phyloP scores from a whole-genome alignment of 208 protist species.

The Borovskyia barvae region DNA sequence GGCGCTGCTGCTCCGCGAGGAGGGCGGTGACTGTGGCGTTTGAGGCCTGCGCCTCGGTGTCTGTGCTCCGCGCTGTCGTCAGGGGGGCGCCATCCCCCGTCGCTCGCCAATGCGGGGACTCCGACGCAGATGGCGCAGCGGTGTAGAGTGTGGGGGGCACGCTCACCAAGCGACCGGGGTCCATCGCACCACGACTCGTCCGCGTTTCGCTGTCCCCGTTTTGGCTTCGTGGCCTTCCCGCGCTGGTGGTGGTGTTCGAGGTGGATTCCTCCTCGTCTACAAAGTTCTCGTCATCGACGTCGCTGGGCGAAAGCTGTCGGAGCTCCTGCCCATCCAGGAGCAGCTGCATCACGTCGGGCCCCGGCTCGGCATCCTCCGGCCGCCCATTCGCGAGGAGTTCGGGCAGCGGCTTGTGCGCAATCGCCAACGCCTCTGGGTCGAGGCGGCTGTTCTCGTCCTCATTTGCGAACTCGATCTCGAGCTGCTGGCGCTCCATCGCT shows the following conservation, averaged over 20 bases:
- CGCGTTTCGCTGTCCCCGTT: background rate
- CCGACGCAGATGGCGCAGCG: too few species aligned
- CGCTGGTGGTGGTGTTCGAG: background rate
- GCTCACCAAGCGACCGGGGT: background rate
- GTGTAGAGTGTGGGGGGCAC: slow-evolving; percentile 8
- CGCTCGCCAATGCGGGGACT: background rate
- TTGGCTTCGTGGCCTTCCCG: background rate
- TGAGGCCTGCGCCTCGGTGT: slow-evolving; percentile 3
- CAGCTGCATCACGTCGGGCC: slow-evolving; percentile 56
- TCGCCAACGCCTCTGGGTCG: slow-evolving; percentile 18
- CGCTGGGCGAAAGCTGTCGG: slow-evolving; percentile 1
- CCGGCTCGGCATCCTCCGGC: slow-evolving; percentile 26
- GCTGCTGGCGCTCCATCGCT: slow-evolving; percentile 5
- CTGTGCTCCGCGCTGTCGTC: background rate
- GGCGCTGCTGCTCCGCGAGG: slow-evolving; percentile 7
- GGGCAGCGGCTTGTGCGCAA: slow-evolving; percentile 19
- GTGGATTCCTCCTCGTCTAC: slow-evolving; percentile 4
- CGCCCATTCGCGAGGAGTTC: slow-evolving; percentile 39
- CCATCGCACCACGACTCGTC: background rate
- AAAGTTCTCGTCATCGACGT: slow-evolving; percentile 18
- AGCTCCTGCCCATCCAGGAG: slow-evolving; percentile 43
- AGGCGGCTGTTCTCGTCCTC: slow-evolving; percentile 19
- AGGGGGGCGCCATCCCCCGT: background rate
- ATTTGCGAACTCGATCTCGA: slow-evolving; percentile 14
- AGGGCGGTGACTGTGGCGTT: slow-evolving; percentile 4